Evolutionary conservation across 352 stramenopile genomes (phyloP).

Genomic region (Phytophthora agathidicida): DNA sequence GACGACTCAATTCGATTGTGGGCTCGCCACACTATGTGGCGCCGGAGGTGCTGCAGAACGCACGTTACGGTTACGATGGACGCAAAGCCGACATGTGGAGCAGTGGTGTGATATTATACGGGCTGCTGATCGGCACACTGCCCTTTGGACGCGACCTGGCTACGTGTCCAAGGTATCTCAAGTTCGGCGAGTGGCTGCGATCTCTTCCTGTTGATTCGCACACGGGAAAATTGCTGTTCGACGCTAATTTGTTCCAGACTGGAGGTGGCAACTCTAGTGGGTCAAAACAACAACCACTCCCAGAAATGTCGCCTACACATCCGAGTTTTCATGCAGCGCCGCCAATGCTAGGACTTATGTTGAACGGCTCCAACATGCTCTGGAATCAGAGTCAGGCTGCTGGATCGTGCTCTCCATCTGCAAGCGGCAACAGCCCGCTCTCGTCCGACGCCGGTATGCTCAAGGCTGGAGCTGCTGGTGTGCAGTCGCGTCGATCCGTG

Average conservation of each 20-base stretch:
- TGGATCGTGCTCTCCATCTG: conserved; percentile 27
- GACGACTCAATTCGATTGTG: conserved; percentile 95
- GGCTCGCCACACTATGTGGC: conserved; percentile 97
- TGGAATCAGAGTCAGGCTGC: conserved; percentile 37
- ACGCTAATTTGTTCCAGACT: conserved; percentile 54
- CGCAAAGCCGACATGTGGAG: conserved; percentile 95
- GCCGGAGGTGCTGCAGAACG: conserved; percentile 94
- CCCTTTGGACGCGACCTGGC: conserved; percentile 96
- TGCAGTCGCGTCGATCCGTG: conserved; percentile 45
- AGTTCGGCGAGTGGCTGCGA: conserved; percentile 93
- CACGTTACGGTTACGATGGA: conserved; percentile 90
- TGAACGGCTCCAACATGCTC: conserved; percentile 44
- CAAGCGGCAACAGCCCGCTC: conserved; percentile 28
- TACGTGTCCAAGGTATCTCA: conserved; percentile 94
- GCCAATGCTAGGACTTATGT: conserved; percentile 44
- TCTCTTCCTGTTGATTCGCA: conserved; percentile 65
- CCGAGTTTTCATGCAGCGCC: conserved; percentile 37
- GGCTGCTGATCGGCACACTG: conserved; percentile 91
- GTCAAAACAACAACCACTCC: conserved; percentile 26
- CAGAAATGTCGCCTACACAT: conserved; percentile 23
- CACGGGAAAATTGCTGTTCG: conserved; percentile 70
- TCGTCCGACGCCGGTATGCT: conserved; percentile 23
- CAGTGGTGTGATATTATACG: conserved; percentile 93
- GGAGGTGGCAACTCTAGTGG: not conserved
- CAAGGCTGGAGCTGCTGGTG: conserved; percentile 29